Evolutionary conservation across 352 stramenopile species (phyloP).

Genomic region (Globisporangium nagaii): DNA sequence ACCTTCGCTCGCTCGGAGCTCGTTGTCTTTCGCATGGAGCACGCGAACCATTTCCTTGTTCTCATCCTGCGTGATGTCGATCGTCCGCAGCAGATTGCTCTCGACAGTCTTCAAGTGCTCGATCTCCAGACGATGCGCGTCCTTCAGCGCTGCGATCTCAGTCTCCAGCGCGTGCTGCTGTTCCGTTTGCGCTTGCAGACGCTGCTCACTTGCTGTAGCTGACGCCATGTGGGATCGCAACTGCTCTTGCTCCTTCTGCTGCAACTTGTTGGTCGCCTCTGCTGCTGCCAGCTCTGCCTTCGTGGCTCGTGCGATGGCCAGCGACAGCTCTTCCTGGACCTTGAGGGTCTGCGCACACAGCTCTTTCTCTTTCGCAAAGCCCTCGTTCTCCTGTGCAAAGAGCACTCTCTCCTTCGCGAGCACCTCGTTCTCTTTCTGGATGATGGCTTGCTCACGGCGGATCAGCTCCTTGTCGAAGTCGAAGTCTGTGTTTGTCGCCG

Average conservation of each 20-base stretch:
- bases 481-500: conserved; percentile 53
- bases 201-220: not conserved
- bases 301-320: conserved; percentile 9
- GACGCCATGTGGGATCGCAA: not conserved
- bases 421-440: conserved; percentile 23
- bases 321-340: conserved; percentile 23
- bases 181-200: not conserved
- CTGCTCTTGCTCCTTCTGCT: conserved; percentile 1
- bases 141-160: conserved; percentile 1
- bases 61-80: conserved; percentile 10
- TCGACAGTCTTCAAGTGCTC: conserved; percentile 3
- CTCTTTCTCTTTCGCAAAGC: conserved; percentile 25
- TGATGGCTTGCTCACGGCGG: conserved; percentile 27
- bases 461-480: conserved; percentile 47
- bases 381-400: conserved; percentile 28
- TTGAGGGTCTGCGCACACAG: conserved; percentile 19
- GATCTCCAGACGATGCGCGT: not conserved
- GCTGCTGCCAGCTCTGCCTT: conserved; percentile 23
- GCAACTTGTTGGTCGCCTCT: conserved; percentile 18
- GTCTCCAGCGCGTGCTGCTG: not conserved
- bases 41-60: conserved; percentile 14
- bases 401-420: conserved; percentile 31
- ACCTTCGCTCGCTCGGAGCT: conserved; percentile 7
- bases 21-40: conserved; percentile 18
- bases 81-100: conserved; percentile 8